Conservation (phyloP, 768 basidiomycete genomes). For the Mycena latifolia region DNA sequence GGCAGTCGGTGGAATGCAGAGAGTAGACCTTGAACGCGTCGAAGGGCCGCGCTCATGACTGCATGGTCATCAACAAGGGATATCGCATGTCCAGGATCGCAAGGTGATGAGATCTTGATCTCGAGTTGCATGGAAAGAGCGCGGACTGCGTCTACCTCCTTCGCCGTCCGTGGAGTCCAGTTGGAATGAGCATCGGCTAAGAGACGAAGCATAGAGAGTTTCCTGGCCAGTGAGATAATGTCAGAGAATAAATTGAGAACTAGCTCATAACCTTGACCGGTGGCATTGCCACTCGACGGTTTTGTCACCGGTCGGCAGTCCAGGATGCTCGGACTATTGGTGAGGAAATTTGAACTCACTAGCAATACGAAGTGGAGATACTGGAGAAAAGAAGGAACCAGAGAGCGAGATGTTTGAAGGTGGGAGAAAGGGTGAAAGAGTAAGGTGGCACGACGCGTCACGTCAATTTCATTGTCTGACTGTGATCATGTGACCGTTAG, state of each 20-base stretch:
- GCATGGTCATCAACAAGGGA: background rate
- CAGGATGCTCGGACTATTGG: no score
- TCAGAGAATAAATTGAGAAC: no score
- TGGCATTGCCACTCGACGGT: no score
- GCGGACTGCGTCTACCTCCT: background rate
- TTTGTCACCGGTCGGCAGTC: no score
- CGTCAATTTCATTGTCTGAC: background rate
- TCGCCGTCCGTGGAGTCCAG: background rate
- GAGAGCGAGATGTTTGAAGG: background rate
- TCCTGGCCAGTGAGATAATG: background rate
- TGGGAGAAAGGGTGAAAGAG: background rate
- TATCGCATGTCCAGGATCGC: background rate
- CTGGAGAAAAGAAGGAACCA: no score
- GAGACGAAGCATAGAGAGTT: background rate
- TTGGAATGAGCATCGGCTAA: background rate
- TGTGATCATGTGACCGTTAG: background rate
- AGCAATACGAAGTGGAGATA: no score
- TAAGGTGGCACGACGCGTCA: background rate
- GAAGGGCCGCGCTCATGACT: background rate
- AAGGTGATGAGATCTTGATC: background rate
- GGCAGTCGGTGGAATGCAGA: slow-evolving; percentile 1
- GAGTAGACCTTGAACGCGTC: background rate
- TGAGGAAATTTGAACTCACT: background rate
- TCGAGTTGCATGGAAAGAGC: background rate
- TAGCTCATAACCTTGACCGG: no score